Evolutionary conservation across 2,329 filamentous ascomycete species (phyloP).

Genomic region (Fusarium zealandicum): DNA sequence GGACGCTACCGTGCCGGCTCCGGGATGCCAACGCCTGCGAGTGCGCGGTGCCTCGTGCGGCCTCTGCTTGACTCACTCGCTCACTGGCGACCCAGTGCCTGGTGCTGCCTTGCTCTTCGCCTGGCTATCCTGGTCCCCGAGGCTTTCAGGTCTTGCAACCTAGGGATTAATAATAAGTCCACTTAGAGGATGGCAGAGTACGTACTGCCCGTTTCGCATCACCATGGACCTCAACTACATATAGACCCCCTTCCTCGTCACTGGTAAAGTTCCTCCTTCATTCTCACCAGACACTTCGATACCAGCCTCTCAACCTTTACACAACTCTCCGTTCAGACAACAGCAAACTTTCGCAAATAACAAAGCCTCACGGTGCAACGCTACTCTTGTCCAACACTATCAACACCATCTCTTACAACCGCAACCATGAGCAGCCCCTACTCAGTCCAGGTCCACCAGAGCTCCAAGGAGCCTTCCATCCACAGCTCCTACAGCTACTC

Average conservation of each 20-base stretch:
- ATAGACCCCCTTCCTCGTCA: constrained; percentile 31
- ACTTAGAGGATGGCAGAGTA: constrained; percentile 33
- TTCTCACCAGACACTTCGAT: constrained; percentile 27
- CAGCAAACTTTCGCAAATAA: constrained; percentile 5
- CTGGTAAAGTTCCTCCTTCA: constrained; percentile 6
- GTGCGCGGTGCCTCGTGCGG: constrained; percentile 27
- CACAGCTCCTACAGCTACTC: constrained; percentile 40
- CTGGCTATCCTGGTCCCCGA: constrained; percentile 32
- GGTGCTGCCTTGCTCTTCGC: constrained; percentile 31
- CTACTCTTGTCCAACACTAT: constrained; percentile 3
- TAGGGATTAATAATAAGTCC: constrained; percentile 18
- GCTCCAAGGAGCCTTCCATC: constrained; percentile 41
- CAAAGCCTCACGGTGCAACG: constrained; percentile 10
- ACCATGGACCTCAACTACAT: constrained; percentile 33
- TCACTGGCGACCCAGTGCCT: constrained; percentile 30
- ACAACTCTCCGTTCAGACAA: constrained; percentile 3
- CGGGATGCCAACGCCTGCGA: constrained; percentile 16
- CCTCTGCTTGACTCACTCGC: constrained; percentile 34
- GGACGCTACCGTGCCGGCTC: constrained; percentile 27
- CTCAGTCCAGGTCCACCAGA: constrained; percentile 46
- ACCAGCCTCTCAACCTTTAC: constrained; percentile 12
- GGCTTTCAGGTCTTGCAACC: constrained; percentile 27
- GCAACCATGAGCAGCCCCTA: constrained; percentile 40
- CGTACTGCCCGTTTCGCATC: constrained; percentile 31
- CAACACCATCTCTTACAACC: constrained; percentile 21